Percentiles rank a stretch among this genome's conserved stretches.
Conservation (phyloP, 768 basidiomycete species). For the Xerocomellus amylosporus region DNA sequence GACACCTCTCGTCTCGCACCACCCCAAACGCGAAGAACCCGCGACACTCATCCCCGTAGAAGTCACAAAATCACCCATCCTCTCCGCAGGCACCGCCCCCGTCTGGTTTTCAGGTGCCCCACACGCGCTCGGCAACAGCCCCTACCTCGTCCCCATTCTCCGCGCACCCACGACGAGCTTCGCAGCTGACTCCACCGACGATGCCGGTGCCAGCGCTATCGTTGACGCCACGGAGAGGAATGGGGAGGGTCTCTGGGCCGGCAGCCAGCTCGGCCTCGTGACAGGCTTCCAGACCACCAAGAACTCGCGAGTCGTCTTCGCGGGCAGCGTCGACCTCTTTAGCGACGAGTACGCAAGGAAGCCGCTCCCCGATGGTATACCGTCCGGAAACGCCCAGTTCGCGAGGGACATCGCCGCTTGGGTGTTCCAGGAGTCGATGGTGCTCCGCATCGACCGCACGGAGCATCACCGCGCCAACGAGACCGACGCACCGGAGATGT, state of each 20-base stretch:
- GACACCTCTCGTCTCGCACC: constrained; percentile 82
- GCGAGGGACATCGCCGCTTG: constrained; percentile 75
- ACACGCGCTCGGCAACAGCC: constrained; percentile 65
- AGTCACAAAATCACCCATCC: constrained; percentile 42
- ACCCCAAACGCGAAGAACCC: constrained; percentile 68
- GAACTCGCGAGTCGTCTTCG: constrained; percentile 75
- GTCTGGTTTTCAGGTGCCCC: constrained; percentile 78
- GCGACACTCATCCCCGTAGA: constrained; percentile 64
- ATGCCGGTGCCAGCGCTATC: constrained; percentile 57
- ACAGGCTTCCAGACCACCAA: constrained; percentile 85
- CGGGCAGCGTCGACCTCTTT: constrained; percentile 79
- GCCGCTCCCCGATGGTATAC: constrained; percentile 53
- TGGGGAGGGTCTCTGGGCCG: constrained; percentile 82
- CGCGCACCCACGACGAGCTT: constrained; percentile 74
- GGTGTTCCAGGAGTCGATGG: constrained; percentile 86
- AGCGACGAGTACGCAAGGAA: constrained; percentile 71
- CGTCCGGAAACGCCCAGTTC: constrained; percentile 76
- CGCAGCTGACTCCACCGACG: constrained; percentile 61
- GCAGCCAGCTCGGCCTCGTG: constrained; percentile 71
- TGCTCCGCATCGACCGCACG: constrained; percentile 72
- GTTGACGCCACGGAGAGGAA: constrained; percentile 71
- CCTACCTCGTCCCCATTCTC: constrained; percentile 79
- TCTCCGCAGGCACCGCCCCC: constrained; percentile 49
- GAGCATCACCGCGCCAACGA: constrained; percentile 71
- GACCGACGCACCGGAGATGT: constrained; percentile 61